These are phyloP conservation scores for Rhizopus delemar DNA, from an alignment of 371 early-diverging fungal genomes.

Conservation along the genomic window DNA sequence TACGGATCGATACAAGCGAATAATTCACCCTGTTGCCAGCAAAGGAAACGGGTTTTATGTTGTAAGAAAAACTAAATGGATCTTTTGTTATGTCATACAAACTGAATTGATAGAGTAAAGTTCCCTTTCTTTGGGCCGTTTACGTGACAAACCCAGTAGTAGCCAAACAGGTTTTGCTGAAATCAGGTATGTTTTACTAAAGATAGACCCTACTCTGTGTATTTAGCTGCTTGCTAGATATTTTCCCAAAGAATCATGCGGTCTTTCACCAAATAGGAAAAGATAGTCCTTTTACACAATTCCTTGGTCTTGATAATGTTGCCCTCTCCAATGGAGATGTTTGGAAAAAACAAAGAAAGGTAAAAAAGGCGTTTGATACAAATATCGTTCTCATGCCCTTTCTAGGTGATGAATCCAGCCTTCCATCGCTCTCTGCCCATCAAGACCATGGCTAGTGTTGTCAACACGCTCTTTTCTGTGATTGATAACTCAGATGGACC, in stretches of 20 bases:
- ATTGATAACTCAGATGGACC: conserved; percentile 25
- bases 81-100: too few relatives aligned
- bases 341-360: conserved; percentile 9
- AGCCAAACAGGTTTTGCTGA: conserved; percentile 23
- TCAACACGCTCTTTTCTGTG: conserved; percentile 16
- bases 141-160: conserved; percentile 24
- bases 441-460: conserved; percentile 26
- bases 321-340: neutral
- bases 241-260: conserved; percentile 2
- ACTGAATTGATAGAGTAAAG: conserved; percentile 9
- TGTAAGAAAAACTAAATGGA: neutral
- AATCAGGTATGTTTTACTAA: conserved; percentile 23
- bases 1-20: neutral
- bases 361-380: neutral
- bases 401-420: conserved; percentile 42
- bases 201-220: neutral
- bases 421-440: conserved; percentile 40
- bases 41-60: conserved; percentile 2
- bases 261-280: conserved; percentile 8
- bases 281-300: conserved; percentile 9
- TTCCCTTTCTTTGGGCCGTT: conserved; percentile 30
- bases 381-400: neutral
- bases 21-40: neutral
- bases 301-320: conserved; percentile 2
- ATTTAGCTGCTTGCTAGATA: conserved; percentile 1